Conservation (phyloP, 192 early-diverging fungal genomes). For the Backusella liffmaniae region DNA sequence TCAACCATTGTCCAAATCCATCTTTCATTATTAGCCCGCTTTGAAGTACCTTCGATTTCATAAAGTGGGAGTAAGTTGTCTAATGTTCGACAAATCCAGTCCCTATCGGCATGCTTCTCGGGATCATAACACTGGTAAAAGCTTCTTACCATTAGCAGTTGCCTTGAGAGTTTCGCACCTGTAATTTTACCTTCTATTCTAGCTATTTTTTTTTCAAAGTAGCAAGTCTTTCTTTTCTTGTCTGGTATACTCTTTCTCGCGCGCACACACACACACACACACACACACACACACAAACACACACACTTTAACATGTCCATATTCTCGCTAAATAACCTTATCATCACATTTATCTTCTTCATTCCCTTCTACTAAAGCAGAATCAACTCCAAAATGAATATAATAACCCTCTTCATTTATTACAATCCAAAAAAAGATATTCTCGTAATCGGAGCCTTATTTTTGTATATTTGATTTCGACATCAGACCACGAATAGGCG, state of each 20-base stretch:
- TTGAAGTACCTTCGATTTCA: background rate
- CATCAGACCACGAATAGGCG: background rate
- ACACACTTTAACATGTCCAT: too few relatives aligned
- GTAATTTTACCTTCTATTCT: background rate
- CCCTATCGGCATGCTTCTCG: background rate
- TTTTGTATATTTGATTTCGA: slow-evolving; percentile 3
- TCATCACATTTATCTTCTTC: too few relatives aligned
- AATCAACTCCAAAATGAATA: too few relatives aligned
- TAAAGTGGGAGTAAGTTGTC: background rate
- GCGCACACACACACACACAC: too few relatives aligned
- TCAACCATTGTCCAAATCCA: background rate
- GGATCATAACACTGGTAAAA: background rate
- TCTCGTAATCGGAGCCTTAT: background rate
- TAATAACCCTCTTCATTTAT: background rate
- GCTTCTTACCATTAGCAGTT: background rate
- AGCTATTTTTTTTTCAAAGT: too few relatives aligned
- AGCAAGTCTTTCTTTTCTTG: too few relatives aligned
- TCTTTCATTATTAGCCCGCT: background rate
- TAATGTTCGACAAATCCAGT: background rate
- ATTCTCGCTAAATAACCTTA: too few relatives aligned
- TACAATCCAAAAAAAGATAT: background rate
- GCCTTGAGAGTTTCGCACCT: background rate
- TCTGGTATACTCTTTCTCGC: too few relatives aligned
- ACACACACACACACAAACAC: too few relatives aligned
- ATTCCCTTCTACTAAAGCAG: too few relatives aligned